phyloP scores from a whole-genome alignment of 768 basidiomycete species.

The Boletellus ananiceps region DNA sequence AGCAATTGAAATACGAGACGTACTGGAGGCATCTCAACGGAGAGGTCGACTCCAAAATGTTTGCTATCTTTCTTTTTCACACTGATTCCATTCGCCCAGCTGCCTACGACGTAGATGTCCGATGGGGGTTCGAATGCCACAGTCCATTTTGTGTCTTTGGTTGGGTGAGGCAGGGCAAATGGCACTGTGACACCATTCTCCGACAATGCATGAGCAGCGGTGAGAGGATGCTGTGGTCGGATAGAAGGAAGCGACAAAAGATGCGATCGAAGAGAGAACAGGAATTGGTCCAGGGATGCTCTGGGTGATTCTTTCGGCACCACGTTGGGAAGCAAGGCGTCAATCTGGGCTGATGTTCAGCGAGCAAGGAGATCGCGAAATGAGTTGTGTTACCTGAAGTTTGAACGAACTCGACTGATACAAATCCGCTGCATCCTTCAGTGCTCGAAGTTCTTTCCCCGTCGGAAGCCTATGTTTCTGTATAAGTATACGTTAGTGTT shows the following conservation, averaged over 20 bases:
- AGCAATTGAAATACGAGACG: constrained; percentile 23
- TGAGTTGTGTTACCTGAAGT: constrained; percentile 55
- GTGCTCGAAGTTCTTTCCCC: constrained; percentile 62
- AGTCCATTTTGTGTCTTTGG: constrained; percentile 84
- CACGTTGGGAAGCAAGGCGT: constrained; percentile 73
- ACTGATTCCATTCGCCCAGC: constrained; percentile 76
- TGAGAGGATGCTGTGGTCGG: constrained; percentile 58
- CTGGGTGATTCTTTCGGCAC: constrained; percentile 54
- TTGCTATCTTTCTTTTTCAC: constrained; percentile 67
- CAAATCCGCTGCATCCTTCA: constrained; percentile 71
- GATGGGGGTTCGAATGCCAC: constrained; percentile 74
- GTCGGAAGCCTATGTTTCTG: constrained; percentile 50
- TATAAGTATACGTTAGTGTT: background rate
- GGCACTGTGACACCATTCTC: constrained; percentile 60
- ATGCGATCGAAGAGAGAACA: constrained; percentile 62
- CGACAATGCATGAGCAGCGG: constrained; percentile 52
- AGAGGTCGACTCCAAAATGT: constrained; percentile 71
- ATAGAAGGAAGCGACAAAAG: constrained; percentile 57
- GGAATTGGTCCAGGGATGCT: constrained; percentile 61
- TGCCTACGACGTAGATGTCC: constrained; percentile 76
- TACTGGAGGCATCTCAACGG: constrained; percentile 84
- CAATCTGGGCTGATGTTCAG: constrained; percentile 48
- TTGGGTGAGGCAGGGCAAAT: constrained; percentile 64
- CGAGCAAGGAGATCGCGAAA: background rate
- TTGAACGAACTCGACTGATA: constrained; percentile 81